Evolutionary conservation across 2,329 filamentous ascomycete genomes (phyloP), one percentile per base, ranked within the genome.

Genomic region (Emergomyces orientalis): DNA sequence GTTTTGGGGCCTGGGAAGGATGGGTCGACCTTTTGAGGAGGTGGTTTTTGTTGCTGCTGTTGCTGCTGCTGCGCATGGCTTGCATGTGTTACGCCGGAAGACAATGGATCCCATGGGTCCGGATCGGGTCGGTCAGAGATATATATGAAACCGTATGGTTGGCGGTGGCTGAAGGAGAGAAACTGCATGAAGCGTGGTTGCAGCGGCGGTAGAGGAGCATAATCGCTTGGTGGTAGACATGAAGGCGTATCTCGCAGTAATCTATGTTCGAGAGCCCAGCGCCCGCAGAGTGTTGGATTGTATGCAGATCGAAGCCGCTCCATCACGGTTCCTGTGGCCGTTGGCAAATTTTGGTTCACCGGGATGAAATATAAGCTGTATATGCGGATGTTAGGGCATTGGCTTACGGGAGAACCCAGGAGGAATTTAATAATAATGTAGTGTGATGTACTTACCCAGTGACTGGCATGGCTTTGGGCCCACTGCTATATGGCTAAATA

Each of bases 291-390:
- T 17, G 71, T 67, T 25, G 72, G 71, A 49, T 74, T 71, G 63
- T 78, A 74, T 51, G 70, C 64, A 22, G 74, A 66, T 65, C 72
- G 74, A n/a, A 79, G 71, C 57, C 72, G 73, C 65, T 77, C 74
- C 60, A 72, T 73, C 34, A 78, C 65, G 22, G 69, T 67, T 25
- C 66, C 64, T 39, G 76, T 67, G 8, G 70, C 73, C 6, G 75
- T 76, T 41, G 74, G 68, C 32, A 74, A 67, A 64, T 76, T 77
- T 59, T 76, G 74, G 57, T 73, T 75, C 25, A 75, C 73, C 39
- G 75, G 75, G 49, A 77, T 73, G 66, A 78, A 77, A 67, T 74
- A 78, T 62, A 78, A 71, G n/a, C 76, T 78, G n/a, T 14, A n/a
- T 41, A 30, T 58, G 66, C 65, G 66, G 63, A 32, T 60, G 47